Base-by-base conservation (phyloP, 257 asterid species). In the Ilex asprella region DNA sequence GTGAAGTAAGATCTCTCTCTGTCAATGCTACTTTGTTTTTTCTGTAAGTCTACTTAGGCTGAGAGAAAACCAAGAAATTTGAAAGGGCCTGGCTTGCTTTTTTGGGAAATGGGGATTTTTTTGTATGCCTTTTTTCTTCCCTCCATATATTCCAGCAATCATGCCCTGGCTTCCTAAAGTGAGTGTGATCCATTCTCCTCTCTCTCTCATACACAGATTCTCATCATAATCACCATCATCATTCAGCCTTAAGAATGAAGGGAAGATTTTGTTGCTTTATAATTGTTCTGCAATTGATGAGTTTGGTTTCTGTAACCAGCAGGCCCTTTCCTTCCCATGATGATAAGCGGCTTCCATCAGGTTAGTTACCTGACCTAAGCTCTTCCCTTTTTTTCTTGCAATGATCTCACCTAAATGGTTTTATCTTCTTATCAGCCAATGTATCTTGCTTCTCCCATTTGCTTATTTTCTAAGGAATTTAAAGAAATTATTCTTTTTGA, bases 1-100 rank as follows among this genome's bases (percentile, higher is more conserved):
- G 60, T 54, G 72, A 84, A 84, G 82, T 76, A 82, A 84, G 11
- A 68, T 63, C 69, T 63, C 62, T 57, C 43, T 59, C 57, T 73
- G 51, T 63, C 67, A 61, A 41, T 62, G 4, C 60, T 58, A 16
- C 27, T 21, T 21, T 21, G 27, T 21, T 21, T 21, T 21, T 21
- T 21, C 27, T 1, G 27, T 21, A 1, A 21, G 27, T 21, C 27
- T 21, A 21, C 54, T 31, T 35, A 35, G 35, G 8, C 27, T 54
- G 53, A 35, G 61, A 64, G 67, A 57, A 62, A 68, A 54, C 50
- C 63, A 62, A 52, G 3, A 39, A 15, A 27, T 35, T 32, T 55
- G 53, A 2, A 21, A 53, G 12, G 32, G 55, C 8, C 8, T 35
- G 51, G 16, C 30, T 56, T 58, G 53, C 58, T 65, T 67, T 66